Evolutionary conservation across 83 land plant species (phyloP).

Genomic region (Picea abies): DNA sequence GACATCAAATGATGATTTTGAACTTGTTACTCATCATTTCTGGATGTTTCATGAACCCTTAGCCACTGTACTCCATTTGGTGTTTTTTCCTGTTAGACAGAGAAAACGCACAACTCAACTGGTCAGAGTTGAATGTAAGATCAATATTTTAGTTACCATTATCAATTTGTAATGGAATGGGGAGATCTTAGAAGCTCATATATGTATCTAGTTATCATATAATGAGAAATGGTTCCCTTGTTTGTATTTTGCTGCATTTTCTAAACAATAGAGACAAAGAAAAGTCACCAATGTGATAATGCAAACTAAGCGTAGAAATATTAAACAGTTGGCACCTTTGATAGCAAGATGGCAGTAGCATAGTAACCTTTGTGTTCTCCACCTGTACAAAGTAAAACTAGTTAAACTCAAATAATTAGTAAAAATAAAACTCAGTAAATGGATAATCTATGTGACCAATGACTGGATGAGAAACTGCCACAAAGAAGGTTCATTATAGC

Average conservation of each 20-base stretch:
- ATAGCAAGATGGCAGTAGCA: conserved; percentile 41
- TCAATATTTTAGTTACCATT: neutral
- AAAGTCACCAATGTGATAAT: neutral
- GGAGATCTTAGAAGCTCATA: neutral
- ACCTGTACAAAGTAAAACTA: conserved; percentile 16
- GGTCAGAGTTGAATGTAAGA: neutral
- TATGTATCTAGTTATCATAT: neutral
- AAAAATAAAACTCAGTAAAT: neutral
- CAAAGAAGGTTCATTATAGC: neutral
- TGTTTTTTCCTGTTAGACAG: conserved; percentile 30
- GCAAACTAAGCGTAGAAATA: neutral
- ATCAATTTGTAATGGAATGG: neutral
- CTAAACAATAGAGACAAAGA: neutral
- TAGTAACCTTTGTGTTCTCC: conserved; percentile 40
- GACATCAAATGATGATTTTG: no score
- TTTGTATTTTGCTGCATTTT: neutral
- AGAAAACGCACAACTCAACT: neutral
- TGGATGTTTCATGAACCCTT: conserved; percentile 45
- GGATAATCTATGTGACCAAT: neutral
- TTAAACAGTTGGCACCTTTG: conserved; percentile 27
- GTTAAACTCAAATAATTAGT: neutral
- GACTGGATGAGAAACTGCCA: neutral
- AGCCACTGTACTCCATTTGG: conserved; percentile 56
- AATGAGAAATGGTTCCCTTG: neutral
- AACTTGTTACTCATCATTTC: conserved; percentile 5